Conservation (phyloP, 352 stramenopile genomes). For the Phytophthora sp. region DNA sequence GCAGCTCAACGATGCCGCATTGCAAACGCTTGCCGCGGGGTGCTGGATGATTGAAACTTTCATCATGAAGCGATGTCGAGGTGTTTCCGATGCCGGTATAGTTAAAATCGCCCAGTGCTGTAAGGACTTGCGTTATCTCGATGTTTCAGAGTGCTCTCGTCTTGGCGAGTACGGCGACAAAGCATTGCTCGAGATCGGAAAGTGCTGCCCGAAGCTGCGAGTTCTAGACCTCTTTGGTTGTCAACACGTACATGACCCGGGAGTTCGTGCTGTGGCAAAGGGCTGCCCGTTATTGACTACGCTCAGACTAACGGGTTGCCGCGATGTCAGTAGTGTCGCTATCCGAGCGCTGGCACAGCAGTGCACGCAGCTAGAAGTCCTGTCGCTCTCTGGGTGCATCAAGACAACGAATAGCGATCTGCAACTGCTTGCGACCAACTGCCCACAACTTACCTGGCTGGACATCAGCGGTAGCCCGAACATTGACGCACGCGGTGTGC, state of each 20-base stretch:
- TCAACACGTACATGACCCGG: constrained; percentile 84
- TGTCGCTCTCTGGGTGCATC: constrained; percentile 87
- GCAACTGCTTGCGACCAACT: constrained; percentile 51
- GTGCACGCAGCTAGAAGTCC: constrained; percentile 68
- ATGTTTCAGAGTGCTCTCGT: constrained; percentile 86
- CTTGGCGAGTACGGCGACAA: constrained; percentile 94
- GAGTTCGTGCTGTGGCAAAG: constrained; percentile 79
- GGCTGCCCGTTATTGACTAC: constrained; percentile 88
- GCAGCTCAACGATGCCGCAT: constrained; percentile 80
- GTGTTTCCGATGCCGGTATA: constrained; percentile 84
- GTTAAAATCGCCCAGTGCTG: constrained; percentile 91
- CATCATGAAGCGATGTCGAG: constrained; percentile 79
- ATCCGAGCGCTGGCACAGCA: constrained; percentile 76
- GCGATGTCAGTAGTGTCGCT: constrained; percentile 75
- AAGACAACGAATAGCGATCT: constrained; percentile 85
- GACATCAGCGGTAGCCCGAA: constrained; percentile 85
- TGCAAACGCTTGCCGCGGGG: constrained; percentile 88
- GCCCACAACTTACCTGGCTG: constrained; percentile 68
- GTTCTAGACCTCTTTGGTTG: constrained; percentile 90
- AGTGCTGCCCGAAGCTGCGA: constrained; percentile 74
- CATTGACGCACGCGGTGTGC: constrained; percentile 64
- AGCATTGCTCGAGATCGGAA: constrained; percentile 89
- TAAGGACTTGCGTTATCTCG: constrained; percentile 75
- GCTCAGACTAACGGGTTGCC: constrained; percentile 88
- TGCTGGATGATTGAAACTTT: constrained; percentile 88